phyloP scores from a whole-genome alignment of 2,329 filamentous ascomycete species.

The Hypomyces rosellus region DNA sequence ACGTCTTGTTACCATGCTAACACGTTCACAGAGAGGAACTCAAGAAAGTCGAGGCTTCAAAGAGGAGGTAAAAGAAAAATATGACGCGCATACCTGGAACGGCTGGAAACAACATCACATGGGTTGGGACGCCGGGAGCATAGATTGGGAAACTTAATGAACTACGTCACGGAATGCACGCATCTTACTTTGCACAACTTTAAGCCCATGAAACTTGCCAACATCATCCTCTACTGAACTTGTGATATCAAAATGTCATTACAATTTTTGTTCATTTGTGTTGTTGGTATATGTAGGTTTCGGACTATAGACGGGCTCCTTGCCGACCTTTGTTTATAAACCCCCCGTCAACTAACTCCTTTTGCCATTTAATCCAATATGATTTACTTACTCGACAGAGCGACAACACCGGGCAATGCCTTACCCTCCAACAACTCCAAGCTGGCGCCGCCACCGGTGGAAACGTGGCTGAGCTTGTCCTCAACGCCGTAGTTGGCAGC shows the following conservation, averaged over 20 bases:
- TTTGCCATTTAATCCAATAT: constrained; percentile 3
- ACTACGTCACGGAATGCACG: neutral
- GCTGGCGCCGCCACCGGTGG: constrained; percentile 90
- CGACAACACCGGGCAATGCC: constrained; percentile 86
- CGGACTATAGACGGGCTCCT: constrained; percentile 30
- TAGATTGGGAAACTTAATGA: constrained; percentile 8
- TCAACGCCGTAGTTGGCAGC: constrained; percentile 96
- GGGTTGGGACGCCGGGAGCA: constrained; percentile 4
- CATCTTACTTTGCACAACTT: neutral
- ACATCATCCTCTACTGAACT: neutral
- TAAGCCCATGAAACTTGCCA: too few species aligned
- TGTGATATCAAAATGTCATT: neutral
- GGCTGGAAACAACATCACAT: constrained; percentile 1
- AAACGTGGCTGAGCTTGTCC: constrained; percentile 96
- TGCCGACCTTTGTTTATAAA: constrained; percentile 22
- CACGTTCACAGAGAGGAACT: constrained; percentile 65
- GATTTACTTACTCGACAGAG: constrained; percentile 71
- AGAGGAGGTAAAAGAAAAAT: constrained; percentile 46
- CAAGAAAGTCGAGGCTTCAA: constrained; percentile 82
- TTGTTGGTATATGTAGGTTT: constrained; percentile 3
- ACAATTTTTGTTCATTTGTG: constrained; percentile 1
- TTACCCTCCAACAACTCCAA: constrained; percentile 96
- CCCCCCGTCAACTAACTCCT: constrained; percentile 25
- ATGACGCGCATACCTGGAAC: constrained; percentile 1
- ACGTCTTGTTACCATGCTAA: constrained; percentile 8